Evolutionary conservation across 1,139 yeast species (phyloP).

Genomic region (Zygoascus sp.): DNA sequence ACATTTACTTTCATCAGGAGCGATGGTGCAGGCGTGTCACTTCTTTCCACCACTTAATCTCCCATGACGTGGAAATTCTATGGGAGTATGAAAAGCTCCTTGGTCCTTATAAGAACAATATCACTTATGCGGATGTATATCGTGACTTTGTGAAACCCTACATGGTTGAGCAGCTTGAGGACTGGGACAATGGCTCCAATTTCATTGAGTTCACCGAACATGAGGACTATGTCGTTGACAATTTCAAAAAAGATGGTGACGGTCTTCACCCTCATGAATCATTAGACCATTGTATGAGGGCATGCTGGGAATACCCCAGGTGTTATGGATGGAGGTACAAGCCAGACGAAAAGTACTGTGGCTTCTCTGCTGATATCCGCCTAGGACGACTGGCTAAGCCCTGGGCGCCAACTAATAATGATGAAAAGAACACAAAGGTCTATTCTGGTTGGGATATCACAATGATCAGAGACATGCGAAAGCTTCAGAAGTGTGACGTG

Average conservation of each 20-base stretch:
- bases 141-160: conserved; percentile 34
- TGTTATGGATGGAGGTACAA: conserved; percentile 30
- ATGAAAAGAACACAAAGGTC: conserved; percentile 10
- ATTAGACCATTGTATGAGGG: conserved; percentile 23
- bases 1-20: conserved; percentile 21
- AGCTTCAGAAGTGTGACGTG: conserved; percentile 24
- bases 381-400: conserved; percentile 21
- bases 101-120: conserved; percentile 27
- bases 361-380: conserved; percentile 17
- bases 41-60: conserved; percentile 34
- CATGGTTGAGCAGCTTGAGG: conserved; percentile 23
- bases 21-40: conserved; percentile 36
- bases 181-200: conserved; percentile 32
- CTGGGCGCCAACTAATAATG: conserved; percentile 12
- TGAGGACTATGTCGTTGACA: conserved; percentile 15
- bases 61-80: conserved; percentile 34
- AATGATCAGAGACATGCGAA: conserved; percentile 30
- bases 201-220: conserved; percentile 15
- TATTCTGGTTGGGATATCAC: conserved; percentile 32
- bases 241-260: conserved; percentile 15
- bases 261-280: conserved; percentile 24
- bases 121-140: conserved; percentile 33
- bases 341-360: conserved; percentile 20
- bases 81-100: conserved; percentile 36
- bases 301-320: conserved; percentile 21